A percentile compares a stretch with the other conserved stretches of the same genome.
Evolutionary conservation across 768 basidiomycete genomes (phyloP).

Genomic region (Pleurotus giganteus): DNA sequence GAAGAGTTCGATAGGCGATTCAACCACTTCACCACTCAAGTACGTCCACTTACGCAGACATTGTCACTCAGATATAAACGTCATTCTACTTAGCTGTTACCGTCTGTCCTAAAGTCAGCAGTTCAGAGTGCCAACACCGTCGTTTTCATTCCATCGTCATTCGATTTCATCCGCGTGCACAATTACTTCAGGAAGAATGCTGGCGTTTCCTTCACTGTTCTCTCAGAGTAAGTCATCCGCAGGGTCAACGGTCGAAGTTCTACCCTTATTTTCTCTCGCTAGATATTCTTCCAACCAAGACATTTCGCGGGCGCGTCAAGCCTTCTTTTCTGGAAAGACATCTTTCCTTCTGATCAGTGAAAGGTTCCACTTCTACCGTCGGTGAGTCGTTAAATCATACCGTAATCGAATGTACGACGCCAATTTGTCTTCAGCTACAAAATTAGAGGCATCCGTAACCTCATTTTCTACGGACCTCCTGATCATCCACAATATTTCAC

Average conservation of each 20-base stretch:
- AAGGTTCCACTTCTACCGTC: slow-evolving; percentile 97
- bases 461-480: slow-evolving; percentile 92
- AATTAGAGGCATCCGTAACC: slow-evolving; percentile 86
- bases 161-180: slow-evolving; percentile 92
- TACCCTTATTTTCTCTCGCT: slow-evolving; percentile 2
- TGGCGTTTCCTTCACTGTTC: slow-evolving; percentile 71
- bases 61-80: neutral
- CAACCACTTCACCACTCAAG: slow-evolving; percentile 84
- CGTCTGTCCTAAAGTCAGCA: slow-evolving; percentile 83
- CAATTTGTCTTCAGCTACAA: slow-evolving; percentile 62
- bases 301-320: slow-evolving; percentile 88
- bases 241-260: neutral
- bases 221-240: slow-evolving; percentile 73
- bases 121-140: slow-evolving; percentile 88
- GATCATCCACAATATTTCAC: slow-evolving; percentile 91
- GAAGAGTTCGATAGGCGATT: slow-evolving; percentile 89
- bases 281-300: slow-evolving; percentile 94
- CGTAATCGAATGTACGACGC: neutral
- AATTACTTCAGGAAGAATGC: slow-evolving; percentile 78
- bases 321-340: slow-evolving; percentile 87
- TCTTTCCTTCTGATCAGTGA: slow-evolving; percentile 90
- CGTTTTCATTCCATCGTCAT: slow-evolving; percentile 91
- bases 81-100: slow-evolving; percentile 59
- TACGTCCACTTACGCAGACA: slow-evolving; percentile 22
- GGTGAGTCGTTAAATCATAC: slow-evolving; percentile 38